Base-by-base conservation (phyloP, 73 alveolate genomes). In the Paramecium caudatum region DNA sequence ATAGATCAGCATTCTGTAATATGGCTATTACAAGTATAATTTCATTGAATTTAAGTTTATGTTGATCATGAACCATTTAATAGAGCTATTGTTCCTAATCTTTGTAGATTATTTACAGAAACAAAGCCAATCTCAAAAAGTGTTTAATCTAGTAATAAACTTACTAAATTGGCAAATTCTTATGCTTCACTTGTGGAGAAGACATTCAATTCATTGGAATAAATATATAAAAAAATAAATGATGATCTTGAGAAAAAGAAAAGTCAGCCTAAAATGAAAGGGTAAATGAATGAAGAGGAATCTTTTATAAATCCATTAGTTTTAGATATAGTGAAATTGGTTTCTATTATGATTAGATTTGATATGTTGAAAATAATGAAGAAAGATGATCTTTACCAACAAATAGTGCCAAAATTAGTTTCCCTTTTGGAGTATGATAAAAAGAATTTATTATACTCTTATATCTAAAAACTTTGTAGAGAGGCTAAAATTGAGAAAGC, bases 11-110 rank as follows among this genome's bases (percentile, higher is more conserved):
- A 27, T 74, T 74, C 45, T 74, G 88, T 21, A 74, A 74, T 21
- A 74, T 74, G 88, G 88, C 88, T 19, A 37, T 45, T 0, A 45
- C 88, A 68, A 68, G 84, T 68, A 68, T 13, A 25, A 34, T 2
- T 25, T 68, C 2, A 3, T 25, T 68, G 2, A 68, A 2, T 2
- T 16, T 5, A 12, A 37, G 88, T 74, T 19, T 74, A 16, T 43
- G 88, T 74, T 10, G 88, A 74, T 39, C 88, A 74, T 21, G 88
- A 74, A 25, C 88, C 88, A 3, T 74, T 74, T 21, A 74, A 74
- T 43, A 27, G 21, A 43, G 68, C 62, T 13, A 19, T 41, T 0
- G 68, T 41, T 3, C 88, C 88, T 0, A 45, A 41, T 21, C 32
- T 74, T 17, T 74, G 88, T 17, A 36, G 88, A 39, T 74, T 74